phyloP scores from a whole-genome alignment of 257 asterid species.

The Solanum ahanhuiri region DNA sequence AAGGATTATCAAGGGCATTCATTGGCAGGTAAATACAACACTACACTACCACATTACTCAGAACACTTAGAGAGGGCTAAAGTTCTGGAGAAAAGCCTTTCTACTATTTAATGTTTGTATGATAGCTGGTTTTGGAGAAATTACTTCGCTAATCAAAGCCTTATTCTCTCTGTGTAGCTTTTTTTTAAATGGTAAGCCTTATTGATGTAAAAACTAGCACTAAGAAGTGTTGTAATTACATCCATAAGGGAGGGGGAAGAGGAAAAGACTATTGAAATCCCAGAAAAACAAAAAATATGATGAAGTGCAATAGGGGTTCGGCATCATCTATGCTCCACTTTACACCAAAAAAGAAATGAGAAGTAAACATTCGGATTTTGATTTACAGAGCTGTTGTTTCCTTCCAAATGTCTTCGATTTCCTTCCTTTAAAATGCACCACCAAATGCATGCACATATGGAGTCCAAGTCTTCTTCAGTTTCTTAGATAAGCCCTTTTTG shows the following conservation, averaged over 20 bases:
- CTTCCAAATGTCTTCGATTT: neutral
- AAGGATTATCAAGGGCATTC: conserved; percentile 82
- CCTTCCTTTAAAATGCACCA: neutral
- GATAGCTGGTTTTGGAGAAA: neutral
- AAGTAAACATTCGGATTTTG: neutral
- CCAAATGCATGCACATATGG: neutral
- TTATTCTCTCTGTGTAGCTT: neutral
- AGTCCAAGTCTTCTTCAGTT: neutral
- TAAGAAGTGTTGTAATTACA: neutral
- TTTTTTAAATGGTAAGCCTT: neutral
- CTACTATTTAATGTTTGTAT: neutral
- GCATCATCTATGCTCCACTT: neutral
- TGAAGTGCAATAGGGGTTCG: neutral
- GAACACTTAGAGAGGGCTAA: neutral
- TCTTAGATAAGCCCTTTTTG: neutral
- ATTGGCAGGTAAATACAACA: conserved; percentile 59
- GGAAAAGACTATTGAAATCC: neutral
- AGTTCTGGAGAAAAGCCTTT: neutral
- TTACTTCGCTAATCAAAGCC: neutral
- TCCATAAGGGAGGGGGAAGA: neutral
- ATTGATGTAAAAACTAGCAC: neutral
- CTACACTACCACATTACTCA: neutral
- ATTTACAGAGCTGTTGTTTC: neutral
- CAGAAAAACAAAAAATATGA: neutral
- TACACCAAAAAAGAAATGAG: neutral